Evolutionary conservation across 2,329 filamentous ascomycete genomes (phyloP).

Genomic region (Parastagonospora nodorum): DNA sequence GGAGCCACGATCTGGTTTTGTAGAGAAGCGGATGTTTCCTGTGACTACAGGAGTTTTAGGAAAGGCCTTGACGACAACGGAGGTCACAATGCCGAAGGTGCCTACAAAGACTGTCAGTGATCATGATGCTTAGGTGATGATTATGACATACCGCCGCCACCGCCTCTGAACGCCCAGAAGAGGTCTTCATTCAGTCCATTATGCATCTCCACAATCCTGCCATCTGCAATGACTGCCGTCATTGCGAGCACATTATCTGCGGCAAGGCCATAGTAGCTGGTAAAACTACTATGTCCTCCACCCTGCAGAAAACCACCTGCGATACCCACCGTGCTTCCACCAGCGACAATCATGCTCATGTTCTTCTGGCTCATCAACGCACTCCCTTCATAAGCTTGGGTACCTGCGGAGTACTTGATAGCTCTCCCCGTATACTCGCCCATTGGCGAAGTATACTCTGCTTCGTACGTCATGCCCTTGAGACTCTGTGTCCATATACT

Average conservation of each 20-base stretch:
- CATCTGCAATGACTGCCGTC: conserved; percentile 24
- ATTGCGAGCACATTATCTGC: conserved; percentile 29
- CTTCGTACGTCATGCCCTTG: conserved; percentile 20
- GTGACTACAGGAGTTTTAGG: conserved; percentile 13
- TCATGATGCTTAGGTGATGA: no score
- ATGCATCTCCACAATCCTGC: conserved; percentile 23
- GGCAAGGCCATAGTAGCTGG: conserved; percentile 46
- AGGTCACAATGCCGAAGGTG: conserved; percentile 33
- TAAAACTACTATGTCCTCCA: conserved; percentile 59
- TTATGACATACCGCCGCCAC: conserved; percentile 28
- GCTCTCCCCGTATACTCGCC: conserved; percentile 33
- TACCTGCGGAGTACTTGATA: conserved; percentile 58
- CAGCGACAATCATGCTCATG: conserved; percentile 57
- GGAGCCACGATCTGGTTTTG: conserved; percentile 10
- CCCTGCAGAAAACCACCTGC: conserved; percentile 46
- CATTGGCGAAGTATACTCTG: conserved; percentile 14
- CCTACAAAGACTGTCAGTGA: conserved; percentile 14
- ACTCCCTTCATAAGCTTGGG: conserved; percentile 56
- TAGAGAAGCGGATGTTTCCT: conserved; percentile 27
- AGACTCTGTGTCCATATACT: conserved; percentile 29
- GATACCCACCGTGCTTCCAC: conserved; percentile 59
- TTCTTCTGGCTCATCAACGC: conserved; percentile 50
- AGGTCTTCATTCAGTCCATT: conserved; percentile 21
- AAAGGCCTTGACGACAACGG: conserved; percentile 44
- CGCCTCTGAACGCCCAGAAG: conserved; percentile 35